Evolutionary conservation across 768 basidiomycete genomes (phyloP).

Genomic region (Antrodiella citrinella): DNA sequence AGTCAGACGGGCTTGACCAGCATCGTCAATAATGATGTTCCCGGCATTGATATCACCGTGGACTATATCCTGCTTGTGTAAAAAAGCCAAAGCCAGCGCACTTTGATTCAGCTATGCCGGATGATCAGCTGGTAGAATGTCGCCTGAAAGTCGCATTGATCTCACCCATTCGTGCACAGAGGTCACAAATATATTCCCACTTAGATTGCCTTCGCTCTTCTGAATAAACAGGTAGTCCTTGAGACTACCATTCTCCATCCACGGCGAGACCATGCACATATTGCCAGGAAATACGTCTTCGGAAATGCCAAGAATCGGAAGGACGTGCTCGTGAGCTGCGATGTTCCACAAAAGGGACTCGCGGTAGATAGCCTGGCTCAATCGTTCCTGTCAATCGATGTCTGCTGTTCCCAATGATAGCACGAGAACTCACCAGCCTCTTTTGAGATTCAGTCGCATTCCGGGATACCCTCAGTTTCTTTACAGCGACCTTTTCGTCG

Average conservation of each 20-base stretch:
- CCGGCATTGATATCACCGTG: conserved; percentile 1
- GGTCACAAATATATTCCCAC: background rate
- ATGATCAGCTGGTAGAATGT: background rate
- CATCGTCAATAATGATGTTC: conserved; percentile 1
- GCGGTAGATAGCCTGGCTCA: conserved; percentile 1
- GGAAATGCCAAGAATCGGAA: background rate
- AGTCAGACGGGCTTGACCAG: background rate
- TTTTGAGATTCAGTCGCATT: too few species aligned
- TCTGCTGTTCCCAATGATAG: too few species aligned
- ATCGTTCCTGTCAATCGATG: too few species aligned
- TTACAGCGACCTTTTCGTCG: too few species aligned
- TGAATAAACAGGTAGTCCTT: background rate
- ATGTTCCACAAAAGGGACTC: conserved; percentile 3
- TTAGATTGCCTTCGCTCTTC: background rate
- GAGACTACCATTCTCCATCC: background rate
- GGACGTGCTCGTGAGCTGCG: background rate
- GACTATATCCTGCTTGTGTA: conserved; percentile 2
- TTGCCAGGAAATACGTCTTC: background rate
- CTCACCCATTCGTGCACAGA: background rate
- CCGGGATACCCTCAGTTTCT: too few species aligned
- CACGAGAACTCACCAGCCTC: too few species aligned
- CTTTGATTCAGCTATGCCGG: background rate
- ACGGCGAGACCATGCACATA: background rate
- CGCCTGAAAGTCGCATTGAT: background rate
- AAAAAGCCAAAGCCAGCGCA: background rate